Evolutionary conservation across 2,329 filamentous ascomycete genomes (phyloP), one percentile per base, ranked within the genome.

Genomic region (Coccinonectria pachysandricola): DNA sequence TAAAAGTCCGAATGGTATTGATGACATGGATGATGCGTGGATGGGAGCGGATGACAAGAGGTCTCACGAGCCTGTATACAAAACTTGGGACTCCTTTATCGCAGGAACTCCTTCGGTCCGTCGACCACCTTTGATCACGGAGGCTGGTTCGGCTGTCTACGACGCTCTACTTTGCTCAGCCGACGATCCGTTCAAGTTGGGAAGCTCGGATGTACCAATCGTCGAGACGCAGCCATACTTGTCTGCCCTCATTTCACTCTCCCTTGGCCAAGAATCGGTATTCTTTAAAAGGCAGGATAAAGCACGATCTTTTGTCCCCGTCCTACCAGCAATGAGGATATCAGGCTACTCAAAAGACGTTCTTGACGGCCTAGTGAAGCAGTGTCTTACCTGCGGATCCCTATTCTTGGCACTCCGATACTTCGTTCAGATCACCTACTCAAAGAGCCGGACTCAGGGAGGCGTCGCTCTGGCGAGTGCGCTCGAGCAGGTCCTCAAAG

Each of bases 41-140:
- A 49, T 64, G 18, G 42, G 53, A 1, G 45, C 54, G 2, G 53
- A 60, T 6, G 44, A 54, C 8, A 35, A 45, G 7, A 24, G 41
- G 2, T 27, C 39, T n/a, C 47, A 48, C 4, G 26, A 34, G 5
- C 53, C 63, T 6, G 50, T 57, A 19, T 72, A 75, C 43, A 68
- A 66, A 34, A 78, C 76, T 1, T 91, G 83, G 83, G 75, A 85
- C 38, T 57, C 53, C 2, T 87, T 87, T 41, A 48, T 59, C n/a
- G 45, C 57, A 5, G 46, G 58, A 4, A 52, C 58, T 7, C 38
- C 49, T 2, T 33, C 32, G 8, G 25, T 32, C 12, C 48, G 22
- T 56, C 63, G 28, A 20, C 65, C 71, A 2, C 51, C 65, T 2
- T 77, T 81, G 35, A 55, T 86, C 8, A 77, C 74, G 3, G 83